Base-by-base conservation (phyloP, 768 basidiomycete genomes). In the Mycena epipterygia region DNA sequence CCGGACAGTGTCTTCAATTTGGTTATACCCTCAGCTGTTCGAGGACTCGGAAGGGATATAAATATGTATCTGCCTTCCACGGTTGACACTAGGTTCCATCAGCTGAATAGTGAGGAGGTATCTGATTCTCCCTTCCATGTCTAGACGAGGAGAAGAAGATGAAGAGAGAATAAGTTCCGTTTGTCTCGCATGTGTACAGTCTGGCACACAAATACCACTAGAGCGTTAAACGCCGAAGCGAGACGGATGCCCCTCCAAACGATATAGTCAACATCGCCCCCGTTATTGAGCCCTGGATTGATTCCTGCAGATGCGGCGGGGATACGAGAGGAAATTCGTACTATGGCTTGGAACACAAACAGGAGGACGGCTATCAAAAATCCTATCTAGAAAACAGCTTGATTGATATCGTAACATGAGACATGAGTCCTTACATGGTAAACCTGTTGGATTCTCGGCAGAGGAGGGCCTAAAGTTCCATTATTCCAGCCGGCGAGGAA, bases 341-440 rank as follows among this genome's bases (percentile, higher is more conserved):
- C 85, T 64, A 76, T 73, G 35, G 76, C 80, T 55, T 68, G 73
- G 23, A 70, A 74, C 3, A 79, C 78, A 74, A 91, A 91, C 32
- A 90, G 82, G 17, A 89, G 63, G 0, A 89, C 87, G 16, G 90
- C 88, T 8, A 86, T 71, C n/a, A 84, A 76, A 73, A 85, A 89
- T 25, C 81, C 80, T 23, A 88, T 78, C 84, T 88, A 42, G 33
- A 14, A 46, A 33, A 25, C 19, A 7, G 8, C 32, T 23, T 16
- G 19, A 55, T 29, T 27, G 11, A 3, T 23, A 48, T 48, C 46
- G 16, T 17, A 16, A 21, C 33, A 13, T 3, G 49, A 57, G 12
- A 27, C 13, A 13, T 3, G 21, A 35, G 9, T 30, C 21, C 42
- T 33, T 63, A 73, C 74, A 56, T 73, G 46, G 37, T 75, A 75